Base-by-base conservation (phyloP, 495 filamentous ascomycete genomes). In the Lasiosphaeria ovina region DNA sequence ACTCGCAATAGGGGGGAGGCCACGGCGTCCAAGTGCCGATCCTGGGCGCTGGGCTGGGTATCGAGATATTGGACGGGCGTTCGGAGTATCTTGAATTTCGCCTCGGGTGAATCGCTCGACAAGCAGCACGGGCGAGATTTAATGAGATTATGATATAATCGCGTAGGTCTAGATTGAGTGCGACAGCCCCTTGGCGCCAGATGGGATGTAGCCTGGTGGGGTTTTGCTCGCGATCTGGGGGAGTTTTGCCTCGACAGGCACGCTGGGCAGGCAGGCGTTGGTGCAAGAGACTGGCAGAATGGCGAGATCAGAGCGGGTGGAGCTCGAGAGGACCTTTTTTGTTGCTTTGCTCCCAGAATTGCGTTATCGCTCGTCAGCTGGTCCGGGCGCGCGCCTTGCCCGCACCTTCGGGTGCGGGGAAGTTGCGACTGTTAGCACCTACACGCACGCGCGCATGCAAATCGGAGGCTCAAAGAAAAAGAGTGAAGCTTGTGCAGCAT, bases 321-420 rank as follows among this genome's bases (percentile, higher is more conserved):
- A 60, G 57, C 58, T 14, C 34, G 16, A 17, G 44, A 44, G 34
- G 9, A 55, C 62, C 44, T 47, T 47, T 47, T 69, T 67, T 63
- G 68, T 38, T 68, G 62, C 69, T 72, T 73, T 70, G 49, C 57
- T 48, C 69, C 63, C 63, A 53, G 59, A 70, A 74, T 72, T 63
- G 71, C 71, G 71, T 72, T 70, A 72, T 74, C 67, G 63, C 56
- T 61, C 51, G 61, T 49, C 52, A 49, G 45, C 45, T 64, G 63
- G 62, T 62, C 56, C 35, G 35, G 47, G 65, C 58, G 52, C 53
- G 40, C 36, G 16, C 12, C 9, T 10, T 24, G 16, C 11, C 49
- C 32, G 6, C 33, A 14, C 6, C 36, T 54, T 58, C 54, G 59
- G 55, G 51, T 65, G 66, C 64, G 63, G 69, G 62, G 61, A 65